Percentiles rank a stretch among this genome's conserved stretches.
Conservation (phyloP, 2,329 filamentous ascomycete species). For the Colletotrichum plurivorum region DNA sequence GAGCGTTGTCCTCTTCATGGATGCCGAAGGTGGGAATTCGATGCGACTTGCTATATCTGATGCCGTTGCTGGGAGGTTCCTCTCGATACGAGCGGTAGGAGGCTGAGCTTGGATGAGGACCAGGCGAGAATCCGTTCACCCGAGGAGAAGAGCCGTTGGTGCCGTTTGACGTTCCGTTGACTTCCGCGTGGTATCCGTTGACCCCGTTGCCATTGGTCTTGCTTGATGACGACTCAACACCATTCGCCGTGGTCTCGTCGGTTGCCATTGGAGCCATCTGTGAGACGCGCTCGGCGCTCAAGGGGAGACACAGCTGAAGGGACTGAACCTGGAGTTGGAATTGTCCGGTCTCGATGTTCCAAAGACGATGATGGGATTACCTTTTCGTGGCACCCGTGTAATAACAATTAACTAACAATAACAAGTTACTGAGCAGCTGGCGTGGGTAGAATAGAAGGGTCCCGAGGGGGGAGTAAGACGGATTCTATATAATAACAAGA, state of each 20-base stretch:
- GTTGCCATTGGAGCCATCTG: slow-evolving; percentile 37
- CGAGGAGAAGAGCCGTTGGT: slow-evolving; percentile 29
- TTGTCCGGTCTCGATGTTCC: background rate
- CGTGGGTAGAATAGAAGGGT: background rate
- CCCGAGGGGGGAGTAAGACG: background rate
- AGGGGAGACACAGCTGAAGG: background rate
- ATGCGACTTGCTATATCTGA: slow-evolving; percentile 43
- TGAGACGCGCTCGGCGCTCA: slow-evolving; percentile 4
- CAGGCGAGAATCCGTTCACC: slow-evolving; percentile 30
- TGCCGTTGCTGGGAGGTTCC: slow-evolving; percentile 38
- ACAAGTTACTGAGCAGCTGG: background rate
- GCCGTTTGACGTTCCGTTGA: slow-evolving; percentile 24
- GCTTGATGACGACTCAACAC: slow-evolving; percentile 9
- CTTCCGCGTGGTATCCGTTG: slow-evolving; percentile 19
- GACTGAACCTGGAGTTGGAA: background rate
- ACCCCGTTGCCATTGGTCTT: slow-evolving; percentile 32
- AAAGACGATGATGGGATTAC: no score
- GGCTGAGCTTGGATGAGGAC: slow-evolving; percentile 32
- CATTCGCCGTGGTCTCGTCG: slow-evolving; percentile 10
- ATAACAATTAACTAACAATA: background rate
- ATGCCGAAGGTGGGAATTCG: slow-evolving; percentile 46
- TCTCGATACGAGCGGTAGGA: slow-evolving; percentile 39
- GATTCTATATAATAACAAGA: slow-evolving; percentile 28
- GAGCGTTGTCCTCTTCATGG: slow-evolving; percentile 52
- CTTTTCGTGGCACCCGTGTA: no score